Evolutionary conservation across 2,329 filamentous ascomycete genomes (phyloP).

Genomic region (Calonectria honghensis): DNA sequence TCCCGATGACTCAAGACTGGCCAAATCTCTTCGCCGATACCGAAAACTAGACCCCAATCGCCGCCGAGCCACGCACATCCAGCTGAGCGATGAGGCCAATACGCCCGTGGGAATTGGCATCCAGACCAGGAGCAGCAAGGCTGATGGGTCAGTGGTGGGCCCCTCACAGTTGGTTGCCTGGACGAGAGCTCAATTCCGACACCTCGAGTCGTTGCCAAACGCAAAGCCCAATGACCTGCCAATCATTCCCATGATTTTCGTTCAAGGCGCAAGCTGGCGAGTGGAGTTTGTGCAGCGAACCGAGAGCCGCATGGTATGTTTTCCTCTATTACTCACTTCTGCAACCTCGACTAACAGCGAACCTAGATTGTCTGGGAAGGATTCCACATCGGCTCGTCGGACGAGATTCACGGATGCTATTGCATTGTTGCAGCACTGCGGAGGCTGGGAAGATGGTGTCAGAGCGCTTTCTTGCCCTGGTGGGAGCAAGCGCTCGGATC

Average conservation of each 20-base stretch:
- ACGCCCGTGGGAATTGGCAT: constrained; percentile 10
- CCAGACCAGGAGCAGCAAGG: constrained; percentile 11
- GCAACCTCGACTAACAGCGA: not conserved
- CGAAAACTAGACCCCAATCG: not conserved
- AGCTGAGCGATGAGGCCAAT: constrained; percentile 15
- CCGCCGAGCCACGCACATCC: constrained; percentile 11
- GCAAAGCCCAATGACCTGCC: not conserved
- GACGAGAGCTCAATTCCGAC: constrained; percentile 35
- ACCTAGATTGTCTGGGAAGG: constrained; percentile 29
- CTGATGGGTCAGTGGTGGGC: not conserved
- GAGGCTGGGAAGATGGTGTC: constrained; percentile 7
- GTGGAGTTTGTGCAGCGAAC: constrained; percentile 39
- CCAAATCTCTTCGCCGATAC: constrained; percentile 8
- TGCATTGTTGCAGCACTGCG: constrained; percentile 12
- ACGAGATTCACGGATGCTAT: constrained; percentile 30
- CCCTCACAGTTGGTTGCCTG: constrained; percentile 7
- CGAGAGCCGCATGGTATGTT: constrained; percentile 23
- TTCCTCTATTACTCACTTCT: not conserved
- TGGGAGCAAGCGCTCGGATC: constrained; percentile 20
- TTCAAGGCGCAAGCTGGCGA: constrained; percentile 33
- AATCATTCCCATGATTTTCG: constrained; percentile 35
- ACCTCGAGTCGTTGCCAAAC: constrained; percentile 35
- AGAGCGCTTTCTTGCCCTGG: not conserved
- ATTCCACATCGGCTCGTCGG: constrained; percentile 16
- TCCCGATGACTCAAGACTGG: constrained; percentile 3